These are phyloP conservation scores for Puccinia sorghi DNA, from an alignment of 1,284 basidiomycete species.

Conservation along the genomic window DNA sequence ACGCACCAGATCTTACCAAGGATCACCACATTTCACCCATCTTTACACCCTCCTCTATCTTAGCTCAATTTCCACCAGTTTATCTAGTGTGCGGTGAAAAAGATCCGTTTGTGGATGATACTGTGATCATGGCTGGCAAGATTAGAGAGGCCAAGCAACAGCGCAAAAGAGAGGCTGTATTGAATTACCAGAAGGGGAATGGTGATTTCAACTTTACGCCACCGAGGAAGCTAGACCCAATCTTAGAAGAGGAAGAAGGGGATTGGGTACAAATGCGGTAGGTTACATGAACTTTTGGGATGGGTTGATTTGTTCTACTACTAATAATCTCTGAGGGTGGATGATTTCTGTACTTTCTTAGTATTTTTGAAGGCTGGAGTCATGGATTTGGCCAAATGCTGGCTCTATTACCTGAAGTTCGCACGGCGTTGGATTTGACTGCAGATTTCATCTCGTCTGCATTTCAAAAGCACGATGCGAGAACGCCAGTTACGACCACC, in stretches of 20 bases:
- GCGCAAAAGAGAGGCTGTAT: slow-evolving; percentile 69
- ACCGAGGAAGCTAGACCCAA: slow-evolving; percentile 59
- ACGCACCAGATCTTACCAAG: slow-evolving; percentile 86
- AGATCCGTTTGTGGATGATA: slow-evolving; percentile 94
- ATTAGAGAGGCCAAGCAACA: slow-evolving; percentile 86
- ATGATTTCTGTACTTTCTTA: neutral
- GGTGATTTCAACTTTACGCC: slow-evolving; percentile 58
- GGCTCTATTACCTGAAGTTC: slow-evolving; percentile 72
- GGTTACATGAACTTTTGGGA: slow-evolving; percentile 54
- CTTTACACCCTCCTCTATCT: slow-evolving; percentile 75
- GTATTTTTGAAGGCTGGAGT: slow-evolving; percentile 51
- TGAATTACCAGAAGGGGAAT: slow-evolving; percentile 61
- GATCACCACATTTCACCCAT: slow-evolving; percentile 96
- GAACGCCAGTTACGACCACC: neutral
- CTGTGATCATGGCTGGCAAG: slow-evolving; percentile 86
- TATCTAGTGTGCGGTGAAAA: slow-evolving; percentile 72
- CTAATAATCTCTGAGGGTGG: slow-evolving; percentile 69
- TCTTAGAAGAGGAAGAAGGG: slow-evolving; percentile 72
- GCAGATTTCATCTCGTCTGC: slow-evolving; percentile 47
- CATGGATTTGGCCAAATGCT: slow-evolving; percentile 96
- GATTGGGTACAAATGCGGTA: slow-evolving; percentile 90
- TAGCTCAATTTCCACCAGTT: slow-evolving; percentile 89
- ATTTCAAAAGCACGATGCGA: slow-evolving; percentile 42
- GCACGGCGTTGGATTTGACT: slow-evolving; percentile 45
- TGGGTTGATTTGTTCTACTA: slow-evolving; percentile 55